Evolutionary conservation across 495 filamentous ascomycete genomes (phyloP).

Genomic region (Aspergillus campestris): DNA sequence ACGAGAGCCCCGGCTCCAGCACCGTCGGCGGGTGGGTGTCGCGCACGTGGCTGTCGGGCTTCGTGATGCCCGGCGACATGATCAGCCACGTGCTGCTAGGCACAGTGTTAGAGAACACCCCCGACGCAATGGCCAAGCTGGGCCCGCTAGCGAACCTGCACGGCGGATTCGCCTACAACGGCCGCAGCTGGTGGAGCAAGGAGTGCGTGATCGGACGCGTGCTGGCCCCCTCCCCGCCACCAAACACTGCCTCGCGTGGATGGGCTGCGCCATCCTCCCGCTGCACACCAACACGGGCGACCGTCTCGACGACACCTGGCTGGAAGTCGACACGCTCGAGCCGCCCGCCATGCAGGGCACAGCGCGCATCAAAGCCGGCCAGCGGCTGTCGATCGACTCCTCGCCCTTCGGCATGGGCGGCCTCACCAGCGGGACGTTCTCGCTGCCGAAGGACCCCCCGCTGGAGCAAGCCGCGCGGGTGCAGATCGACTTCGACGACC

Average conservation of each 20-base stretch:
- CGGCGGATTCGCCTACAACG: constrained; percentile 66
- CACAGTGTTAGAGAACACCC: constrained; percentile 68
- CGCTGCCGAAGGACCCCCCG: constrained; percentile 21
- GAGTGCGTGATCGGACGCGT: constrained; percentile 69
- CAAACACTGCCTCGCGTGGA: constrained; percentile 74
- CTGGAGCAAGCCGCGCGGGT: constrained; percentile 3
- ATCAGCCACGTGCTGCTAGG: constrained; percentile 71
- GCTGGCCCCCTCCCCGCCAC: constrained; percentile 55
- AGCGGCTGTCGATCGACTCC: constrained; percentile 23
- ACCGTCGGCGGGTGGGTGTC: constrained; percentile 64
- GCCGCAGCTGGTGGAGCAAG: constrained; percentile 77
- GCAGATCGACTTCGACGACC: constrained; percentile 10
- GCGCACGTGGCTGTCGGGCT: constrained; percentile 66
- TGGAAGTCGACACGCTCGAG: constrained; percentile 45
- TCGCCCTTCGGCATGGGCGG: constrained; percentile 35
- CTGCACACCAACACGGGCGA: constrained; percentile 16
- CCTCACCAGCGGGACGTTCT: constrained; percentile 39
- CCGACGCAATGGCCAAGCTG: constrained; percentile 51
- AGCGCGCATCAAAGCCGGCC: constrained; percentile 33
- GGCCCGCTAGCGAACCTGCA: constrained; percentile 65
- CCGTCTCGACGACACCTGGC: constrained; percentile 52
- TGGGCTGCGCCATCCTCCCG: constrained; percentile 51
- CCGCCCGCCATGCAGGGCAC: constrained; percentile 12
- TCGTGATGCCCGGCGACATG: constrained; percentile 68
- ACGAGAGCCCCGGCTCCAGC: constrained; percentile 3